Conservation (phyloP, 257 asterid genomes). For the Solanum sitiens region DNA sequence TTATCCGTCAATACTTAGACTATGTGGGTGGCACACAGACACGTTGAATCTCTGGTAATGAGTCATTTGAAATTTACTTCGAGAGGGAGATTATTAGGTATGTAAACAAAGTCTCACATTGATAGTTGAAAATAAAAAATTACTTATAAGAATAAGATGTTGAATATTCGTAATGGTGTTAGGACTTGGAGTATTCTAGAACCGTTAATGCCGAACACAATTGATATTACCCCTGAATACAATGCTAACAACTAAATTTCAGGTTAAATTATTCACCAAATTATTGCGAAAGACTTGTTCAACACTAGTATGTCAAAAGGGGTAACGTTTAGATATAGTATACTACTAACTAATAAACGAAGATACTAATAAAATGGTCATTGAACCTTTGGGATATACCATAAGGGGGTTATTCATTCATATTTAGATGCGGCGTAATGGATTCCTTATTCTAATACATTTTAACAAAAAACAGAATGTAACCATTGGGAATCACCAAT, state of each 20-base stretch:
- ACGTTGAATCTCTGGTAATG: neutral
- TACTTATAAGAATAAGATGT: neutral
- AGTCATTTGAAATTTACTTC: neutral
- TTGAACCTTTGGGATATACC: slow-evolving; percentile 16
- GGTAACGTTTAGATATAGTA: neutral
- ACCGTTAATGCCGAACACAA: neutral
- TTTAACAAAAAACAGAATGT: too few relatives aligned
- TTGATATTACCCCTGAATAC: neutral
- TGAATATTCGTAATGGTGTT: neutral
- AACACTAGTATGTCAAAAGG: neutral
- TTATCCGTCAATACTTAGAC: neutral
- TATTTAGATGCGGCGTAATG: slow-evolving; percentile 12
- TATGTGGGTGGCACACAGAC: neutral
- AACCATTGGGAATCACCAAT: neutral
- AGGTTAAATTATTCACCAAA: neutral
- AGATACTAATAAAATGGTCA: neutral
- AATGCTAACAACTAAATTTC: neutral
- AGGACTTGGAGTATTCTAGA: neutral
- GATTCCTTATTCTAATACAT: neutral
- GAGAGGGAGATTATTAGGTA: neutral
- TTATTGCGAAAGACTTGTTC: neutral
- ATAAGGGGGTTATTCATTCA: neutral
- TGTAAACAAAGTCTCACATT: neutral
- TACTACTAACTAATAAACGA: neutral
- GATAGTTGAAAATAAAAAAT: neutral